Evolutionary conservation across 2,329 filamentous ascomycete genomes (phyloP), one percentile per base, ranked within the genome.

Genomic region (Pseudopithomyces chartarum): DNA sequence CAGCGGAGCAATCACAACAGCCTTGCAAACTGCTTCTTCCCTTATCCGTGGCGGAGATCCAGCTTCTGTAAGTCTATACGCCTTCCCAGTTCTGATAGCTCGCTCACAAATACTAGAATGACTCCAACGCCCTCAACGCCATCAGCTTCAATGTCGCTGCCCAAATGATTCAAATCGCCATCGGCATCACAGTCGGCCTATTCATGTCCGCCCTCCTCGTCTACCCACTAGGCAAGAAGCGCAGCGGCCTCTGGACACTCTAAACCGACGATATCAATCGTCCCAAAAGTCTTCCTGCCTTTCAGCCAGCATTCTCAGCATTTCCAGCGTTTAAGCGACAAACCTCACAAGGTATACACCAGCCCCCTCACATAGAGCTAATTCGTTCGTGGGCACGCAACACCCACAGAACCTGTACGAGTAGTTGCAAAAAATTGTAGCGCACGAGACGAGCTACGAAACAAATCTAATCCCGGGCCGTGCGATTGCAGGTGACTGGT

Each of bases 101-200:
- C 19, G 29, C 48, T 56, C 52, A 56, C 40, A 15, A 40, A 7
- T 6, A 12, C 6, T 17, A 56, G 54, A 36, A 36, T n/a, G 43
- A 32, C 22, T 49, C 44, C 11, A 42, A 55, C 32, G 20, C 3
- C 38, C 36, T 58, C 26, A 58, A 58, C 33, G 56, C 56, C 11
- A 58, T 58, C 33, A 51, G 68, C 54, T 71, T 82, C 60, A 80
- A 76, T 33, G 80, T 82, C 20, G 77, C 78, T 7, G 80, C 78
- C 54, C 75, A 69, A 3, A 80, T 82, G 51, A 78, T 82, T 39
- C 79, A 82, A 61, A 78, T 82, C 13, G 80, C 80, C 20, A 82
- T 82, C 60, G 80, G 80, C 7, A 81, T 82, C 44, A 82, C 80
- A 7, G 80, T 82, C 1, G 80, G 80, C 2, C 59, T 82, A 49